phyloP scores from a whole-genome alignment of 2,329 filamentous ascomycete genomes.

The Claviceps sp. region DNA sequence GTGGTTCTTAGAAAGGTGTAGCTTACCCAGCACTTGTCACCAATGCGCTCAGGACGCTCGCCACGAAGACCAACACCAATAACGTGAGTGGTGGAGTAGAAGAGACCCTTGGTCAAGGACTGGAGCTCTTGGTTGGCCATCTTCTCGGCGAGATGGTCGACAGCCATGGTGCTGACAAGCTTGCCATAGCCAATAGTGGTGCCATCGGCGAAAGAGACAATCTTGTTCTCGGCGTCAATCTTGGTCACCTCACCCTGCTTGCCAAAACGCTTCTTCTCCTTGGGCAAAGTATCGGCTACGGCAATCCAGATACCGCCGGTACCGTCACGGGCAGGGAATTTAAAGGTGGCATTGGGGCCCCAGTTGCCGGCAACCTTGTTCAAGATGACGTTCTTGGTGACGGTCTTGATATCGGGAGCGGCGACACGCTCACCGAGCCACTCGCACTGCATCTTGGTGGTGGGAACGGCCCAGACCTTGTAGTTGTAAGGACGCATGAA shows the following conservation, averaged over 20 bases:
- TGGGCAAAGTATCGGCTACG: conserved; percentile 81
- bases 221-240: conserved; percentile 76
- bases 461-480: conserved; percentile 99
- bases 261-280: conserved; percentile 85
- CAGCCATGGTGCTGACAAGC: conserved; percentile 90
- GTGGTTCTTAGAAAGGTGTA: neutral
- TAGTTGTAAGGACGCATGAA: conserved; percentile 99
- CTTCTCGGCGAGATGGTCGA: conserved; percentile 74
- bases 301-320: conserved; percentile 99
- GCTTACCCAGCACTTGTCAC: conserved; percentile 94
- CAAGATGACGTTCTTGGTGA: conserved; percentile 88
- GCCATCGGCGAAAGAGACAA: conserved; percentile 69
- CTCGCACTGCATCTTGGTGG: conserved; percentile 97
- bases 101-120: conserved; percentile 75
- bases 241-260: conserved; percentile 72
- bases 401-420: conserved; percentile 85
- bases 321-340: conserved; percentile 88
- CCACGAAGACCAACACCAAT: conserved; percentile 93
- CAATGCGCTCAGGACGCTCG: conserved; percentile 82
- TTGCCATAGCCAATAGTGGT: conserved; percentile 83
- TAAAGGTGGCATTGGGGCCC: conserved; percentile 97
- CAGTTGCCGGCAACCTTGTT: conserved; percentile 94
- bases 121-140: conserved; percentile 83
- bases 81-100: conserved; percentile 95
- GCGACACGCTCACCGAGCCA: conserved; percentile 99